These are phyloP conservation scores for Geotrichum bryndzae DNA, from an alignment of 1,139 yeast genomes.

Conservation along the genomic window DNA sequence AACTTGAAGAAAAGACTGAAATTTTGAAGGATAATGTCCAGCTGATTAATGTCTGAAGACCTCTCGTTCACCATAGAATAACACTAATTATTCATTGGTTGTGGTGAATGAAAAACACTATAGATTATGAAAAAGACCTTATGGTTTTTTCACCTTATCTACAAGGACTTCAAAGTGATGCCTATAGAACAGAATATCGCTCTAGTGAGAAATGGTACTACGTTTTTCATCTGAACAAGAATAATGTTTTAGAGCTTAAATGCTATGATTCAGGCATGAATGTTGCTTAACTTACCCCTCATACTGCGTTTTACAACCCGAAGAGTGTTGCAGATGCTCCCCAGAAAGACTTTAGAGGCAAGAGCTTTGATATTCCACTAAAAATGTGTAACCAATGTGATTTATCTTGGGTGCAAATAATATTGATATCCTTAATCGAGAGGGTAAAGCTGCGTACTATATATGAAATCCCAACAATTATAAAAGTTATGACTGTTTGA, in stretches of 20 bases:
- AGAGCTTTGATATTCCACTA: slow-evolving; percentile 21
- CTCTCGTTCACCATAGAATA: slow-evolving; percentile 22
- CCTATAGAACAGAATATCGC: slow-evolving; percentile 22
- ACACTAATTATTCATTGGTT: slow-evolving; percentile 24
- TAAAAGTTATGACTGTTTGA: no score
- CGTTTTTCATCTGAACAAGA: slow-evolving; percentile 20
- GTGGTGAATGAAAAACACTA: slow-evolving; percentile 22
- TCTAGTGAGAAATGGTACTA: slow-evolving; percentile 24
- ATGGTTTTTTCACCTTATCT: slow-evolving; percentile 21
- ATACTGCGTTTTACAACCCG: slow-evolving; percentile 27
- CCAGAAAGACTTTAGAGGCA: slow-evolving; percentile 27
- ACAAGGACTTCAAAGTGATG: slow-evolving; percentile 23
- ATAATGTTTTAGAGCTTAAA: slow-evolving; percentile 25
- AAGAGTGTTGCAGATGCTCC: slow-evolving; percentile 20
- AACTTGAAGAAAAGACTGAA: slow-evolving; percentile 23
- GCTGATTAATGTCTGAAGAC: slow-evolving; percentile 28
- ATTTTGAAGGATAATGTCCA: slow-evolving; percentile 21
- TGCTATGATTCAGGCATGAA: slow-evolving; percentile 24
- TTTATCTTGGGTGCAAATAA: no score
- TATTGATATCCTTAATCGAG: no score
- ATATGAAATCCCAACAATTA: no score
- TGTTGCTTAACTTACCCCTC: slow-evolving; percentile 26
- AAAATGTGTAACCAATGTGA: not conserved
- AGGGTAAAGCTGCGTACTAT: no score
- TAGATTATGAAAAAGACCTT: slow-evolving; percentile 19